phyloP scores from a whole-genome alignment of 768 basidiomycete species.

The Lyophyllum shimeji region DNA sequence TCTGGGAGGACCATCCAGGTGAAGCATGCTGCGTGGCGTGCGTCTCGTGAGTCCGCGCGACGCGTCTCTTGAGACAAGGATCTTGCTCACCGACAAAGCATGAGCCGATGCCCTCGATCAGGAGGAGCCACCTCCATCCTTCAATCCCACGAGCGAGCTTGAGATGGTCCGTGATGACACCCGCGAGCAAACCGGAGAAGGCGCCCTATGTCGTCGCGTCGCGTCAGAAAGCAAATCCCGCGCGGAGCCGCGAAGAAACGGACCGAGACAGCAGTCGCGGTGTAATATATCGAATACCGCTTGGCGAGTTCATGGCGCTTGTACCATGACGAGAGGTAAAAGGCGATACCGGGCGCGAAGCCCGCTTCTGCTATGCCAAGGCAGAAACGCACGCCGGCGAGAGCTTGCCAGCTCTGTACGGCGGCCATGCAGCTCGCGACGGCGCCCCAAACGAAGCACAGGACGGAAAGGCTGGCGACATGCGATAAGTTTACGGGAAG shows the following conservation, averaged over 20 bases:
- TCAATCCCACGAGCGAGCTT: not conserved
- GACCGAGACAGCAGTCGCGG: not conserved
- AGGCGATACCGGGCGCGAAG: not conserved
- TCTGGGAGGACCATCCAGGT: constrained; percentile 3
- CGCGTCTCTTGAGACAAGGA: not conserved
- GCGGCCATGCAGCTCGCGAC: not conserved
- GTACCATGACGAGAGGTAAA: not conserved
- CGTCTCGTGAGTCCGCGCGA: not conserved
- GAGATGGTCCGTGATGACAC: not conserved
- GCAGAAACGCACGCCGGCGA: not conserved
- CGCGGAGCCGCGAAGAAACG: not conserved
- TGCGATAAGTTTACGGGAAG: not conserved
- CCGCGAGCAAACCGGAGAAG: not conserved
- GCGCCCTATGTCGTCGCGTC: not conserved
- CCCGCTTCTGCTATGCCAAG: not conserved
- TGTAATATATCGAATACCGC: not conserved
- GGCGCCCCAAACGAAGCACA: not conserved
- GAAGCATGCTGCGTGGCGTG: not conserved
- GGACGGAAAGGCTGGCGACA: not conserved
- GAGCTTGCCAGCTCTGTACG: not conserved
- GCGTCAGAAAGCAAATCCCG: not conserved
- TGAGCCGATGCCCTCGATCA: not conserved
- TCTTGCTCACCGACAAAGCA: not conserved
- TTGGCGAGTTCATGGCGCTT: not conserved
- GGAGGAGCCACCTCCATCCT: not conserved